These are phyloP conservation scores for Penicillium fimorum DNA, from an alignment of 495 filamentous ascomycete species.

Conservation along the genomic window DNA sequence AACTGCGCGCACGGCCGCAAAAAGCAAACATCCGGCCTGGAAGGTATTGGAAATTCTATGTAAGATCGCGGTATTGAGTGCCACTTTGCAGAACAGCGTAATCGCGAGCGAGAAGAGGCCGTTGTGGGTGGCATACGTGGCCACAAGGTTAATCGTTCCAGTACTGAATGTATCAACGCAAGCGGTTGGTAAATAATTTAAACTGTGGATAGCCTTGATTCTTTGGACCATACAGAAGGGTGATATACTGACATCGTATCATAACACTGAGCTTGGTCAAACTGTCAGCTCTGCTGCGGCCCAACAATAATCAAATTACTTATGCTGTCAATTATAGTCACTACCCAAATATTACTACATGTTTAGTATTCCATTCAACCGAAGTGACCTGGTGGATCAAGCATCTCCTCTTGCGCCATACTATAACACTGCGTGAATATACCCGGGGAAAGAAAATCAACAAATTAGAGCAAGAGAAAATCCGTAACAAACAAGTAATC, in stretches of 20 bases:
- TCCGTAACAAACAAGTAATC: not conserved
- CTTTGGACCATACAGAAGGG: no score
- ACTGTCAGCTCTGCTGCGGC: not conserved
- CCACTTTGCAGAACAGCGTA: constrained; percentile 29
- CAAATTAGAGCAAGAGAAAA: not conserved
- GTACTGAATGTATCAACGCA: constrained; percentile 21
- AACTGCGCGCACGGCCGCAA: constrained; percentile 53
- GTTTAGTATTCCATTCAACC: not conserved
- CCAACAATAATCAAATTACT: not conserved
- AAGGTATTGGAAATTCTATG: constrained; percentile 49
- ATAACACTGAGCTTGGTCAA: no score
- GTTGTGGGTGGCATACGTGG: constrained; percentile 19
- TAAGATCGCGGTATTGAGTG: constrained; percentile 28
- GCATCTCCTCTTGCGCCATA: not conserved
- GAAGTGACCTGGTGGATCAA: not conserved
- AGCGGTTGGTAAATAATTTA: no score
- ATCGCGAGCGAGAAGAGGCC: constrained; percentile 31
- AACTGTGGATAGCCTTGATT: no score
- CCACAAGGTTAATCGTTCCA: constrained; percentile 28
- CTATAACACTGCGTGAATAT: not conserved
- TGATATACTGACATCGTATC: no score
- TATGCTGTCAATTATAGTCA: not conserved
- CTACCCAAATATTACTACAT: not conserved
- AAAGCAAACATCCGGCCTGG: constrained; percentile 53
- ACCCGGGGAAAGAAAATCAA: not conserved